phyloP scores from a whole-genome alignment of 768 basidiomycete genomes.

The Russula ochroleuca region DNA sequence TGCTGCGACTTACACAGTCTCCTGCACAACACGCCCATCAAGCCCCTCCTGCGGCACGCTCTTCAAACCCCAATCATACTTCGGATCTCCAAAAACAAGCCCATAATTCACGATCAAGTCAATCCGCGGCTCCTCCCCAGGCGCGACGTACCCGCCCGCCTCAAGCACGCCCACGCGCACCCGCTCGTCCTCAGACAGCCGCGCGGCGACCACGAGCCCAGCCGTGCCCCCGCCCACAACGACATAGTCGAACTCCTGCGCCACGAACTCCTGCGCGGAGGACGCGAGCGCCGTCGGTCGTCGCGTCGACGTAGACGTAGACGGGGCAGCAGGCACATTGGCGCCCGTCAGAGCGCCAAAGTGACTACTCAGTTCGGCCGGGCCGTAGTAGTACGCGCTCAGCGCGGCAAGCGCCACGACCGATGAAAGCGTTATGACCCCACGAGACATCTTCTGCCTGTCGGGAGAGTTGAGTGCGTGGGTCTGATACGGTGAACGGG shows the following conservation, averaged over 20 bases:
- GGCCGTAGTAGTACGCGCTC: conserved; percentile 7
- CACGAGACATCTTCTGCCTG: conserved; percentile 8
- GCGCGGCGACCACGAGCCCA: conserved; percentile 34
- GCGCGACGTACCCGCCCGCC: conserved; percentile 30
- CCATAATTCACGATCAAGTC: conserved; percentile 23
- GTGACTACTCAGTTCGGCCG: background rate
- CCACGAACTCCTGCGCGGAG: conserved; percentile 15
- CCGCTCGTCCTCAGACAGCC: conserved; percentile 29
- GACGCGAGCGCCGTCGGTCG: conserved; percentile 11
- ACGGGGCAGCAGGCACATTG: too few relatives aligned
- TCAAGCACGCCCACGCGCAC: conserved; percentile 32
- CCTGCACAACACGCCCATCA: conserved; percentile 19
- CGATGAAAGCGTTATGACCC: conserved; percentile 4
- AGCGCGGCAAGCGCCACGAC: conserved; percentile 8
- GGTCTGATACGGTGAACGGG: background rate
- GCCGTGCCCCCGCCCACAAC: conserved; percentile 29
- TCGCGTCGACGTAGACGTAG: too few relatives aligned
- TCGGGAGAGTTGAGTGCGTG: background rate
- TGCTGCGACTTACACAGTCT: conserved; percentile 19
- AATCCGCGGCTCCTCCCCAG: conserved; percentile 22
- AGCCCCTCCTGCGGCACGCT: conserved; percentile 24
- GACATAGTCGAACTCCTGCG: conserved; percentile 24
- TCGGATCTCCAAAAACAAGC: conserved; percentile 22
- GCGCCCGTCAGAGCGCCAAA: background rate
- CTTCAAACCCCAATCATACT: conserved; percentile 24